Conservation (phyloP, 169 alveolate species). For the Toxoplasma gondii region DNA sequence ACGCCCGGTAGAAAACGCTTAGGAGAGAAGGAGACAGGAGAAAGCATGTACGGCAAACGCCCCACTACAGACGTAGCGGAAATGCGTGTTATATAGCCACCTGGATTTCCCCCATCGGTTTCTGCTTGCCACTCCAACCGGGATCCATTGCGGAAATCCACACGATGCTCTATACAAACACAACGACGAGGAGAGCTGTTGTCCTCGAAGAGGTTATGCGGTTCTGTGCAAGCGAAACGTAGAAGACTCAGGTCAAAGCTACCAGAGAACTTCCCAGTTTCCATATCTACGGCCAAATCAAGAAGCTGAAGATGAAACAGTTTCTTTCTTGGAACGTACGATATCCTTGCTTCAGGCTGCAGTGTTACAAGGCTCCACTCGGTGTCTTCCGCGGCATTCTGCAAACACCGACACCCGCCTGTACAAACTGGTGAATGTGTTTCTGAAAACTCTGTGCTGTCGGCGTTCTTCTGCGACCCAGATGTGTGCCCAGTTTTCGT, state of each 20-base stretch:
- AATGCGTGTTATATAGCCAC: background rate
- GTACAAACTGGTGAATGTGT: background rate
- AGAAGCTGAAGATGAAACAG: background rate
- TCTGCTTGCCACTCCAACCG: constrained; percentile 12
- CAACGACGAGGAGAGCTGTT: background rate
- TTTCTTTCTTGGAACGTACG: background rate
- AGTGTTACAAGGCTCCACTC: background rate
- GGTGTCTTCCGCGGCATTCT: background rate
- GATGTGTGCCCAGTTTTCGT: no score
- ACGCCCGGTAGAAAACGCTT: background rate
- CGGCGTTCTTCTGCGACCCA: no score
- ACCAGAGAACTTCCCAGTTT: background rate
- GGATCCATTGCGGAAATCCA: background rate
- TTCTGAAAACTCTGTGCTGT: no score
- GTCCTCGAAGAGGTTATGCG: background rate
- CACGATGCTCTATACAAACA: background rate
- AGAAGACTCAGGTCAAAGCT: background rate
- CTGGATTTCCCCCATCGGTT: background rate
- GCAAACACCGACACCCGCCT: background rate
- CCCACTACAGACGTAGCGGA: background rate
- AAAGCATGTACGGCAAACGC: background rate
- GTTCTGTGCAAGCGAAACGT: background rate
- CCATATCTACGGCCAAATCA: background rate
- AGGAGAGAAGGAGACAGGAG: background rate
- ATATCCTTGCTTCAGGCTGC: background rate